A percentile compares a stretch with the other conserved stretches of the same genome.
Evolutionary conservation across 2,329 filamentous ascomycete genomes (phyloP).

Genomic region (Leptographium radiaticola): DNA sequence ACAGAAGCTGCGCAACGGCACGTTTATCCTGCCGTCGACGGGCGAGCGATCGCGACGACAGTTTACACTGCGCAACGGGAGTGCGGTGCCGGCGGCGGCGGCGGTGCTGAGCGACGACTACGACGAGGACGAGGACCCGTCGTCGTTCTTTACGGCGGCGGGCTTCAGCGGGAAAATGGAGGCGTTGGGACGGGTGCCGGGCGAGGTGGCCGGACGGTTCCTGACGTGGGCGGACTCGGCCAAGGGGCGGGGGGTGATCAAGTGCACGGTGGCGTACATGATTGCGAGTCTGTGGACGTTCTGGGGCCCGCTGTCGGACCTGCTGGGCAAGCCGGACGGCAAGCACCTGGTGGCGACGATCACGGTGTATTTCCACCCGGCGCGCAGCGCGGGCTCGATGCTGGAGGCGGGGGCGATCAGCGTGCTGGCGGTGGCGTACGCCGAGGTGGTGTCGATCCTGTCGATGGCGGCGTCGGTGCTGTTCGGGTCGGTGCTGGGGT

Average conservation of each 20-base stretch:
- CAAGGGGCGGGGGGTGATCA: conserved; percentile 67
- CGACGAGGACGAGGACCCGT: conserved; percentile 21
- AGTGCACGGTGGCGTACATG: conserved; percentile 83
- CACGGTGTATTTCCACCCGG: conserved; percentile 90
- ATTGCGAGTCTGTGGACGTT: conserved; percentile 81
- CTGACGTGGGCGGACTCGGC: conserved; percentile 56
- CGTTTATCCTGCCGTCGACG: conserved; percentile 74
- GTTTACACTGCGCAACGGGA: conserved; percentile 53
- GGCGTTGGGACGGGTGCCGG: not conserved
- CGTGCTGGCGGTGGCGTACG: conserved; percentile 65
- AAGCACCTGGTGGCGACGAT: conserved; percentile 92
- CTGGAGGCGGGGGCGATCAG: conserved; percentile 70
- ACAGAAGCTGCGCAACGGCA: conserved; percentile 68
- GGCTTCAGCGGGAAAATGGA: conserved; percentile 12
- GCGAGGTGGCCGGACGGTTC: conserved; percentile 17
- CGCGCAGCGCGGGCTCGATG: conserved; percentile 78
- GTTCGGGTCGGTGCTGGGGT: conserved; percentile 53
- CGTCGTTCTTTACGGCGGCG: conserved; percentile 20
- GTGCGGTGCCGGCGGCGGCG: conserved; percentile 6
- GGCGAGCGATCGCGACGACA: conserved; percentile 72
- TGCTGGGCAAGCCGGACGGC: conserved; percentile 73
- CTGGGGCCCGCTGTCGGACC: conserved; percentile 54
- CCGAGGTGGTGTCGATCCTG: conserved; percentile 59
- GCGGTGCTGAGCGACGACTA: conserved; percentile 3
- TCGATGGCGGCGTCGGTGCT: conserved; percentile 84